Percentiles rank a stretch among this genome's conserved stretches.
Evolutionary conservation across 2,329 filamentous ascomycete genomes (phyloP).

Genomic region (Curvularia spicifera): DNA sequence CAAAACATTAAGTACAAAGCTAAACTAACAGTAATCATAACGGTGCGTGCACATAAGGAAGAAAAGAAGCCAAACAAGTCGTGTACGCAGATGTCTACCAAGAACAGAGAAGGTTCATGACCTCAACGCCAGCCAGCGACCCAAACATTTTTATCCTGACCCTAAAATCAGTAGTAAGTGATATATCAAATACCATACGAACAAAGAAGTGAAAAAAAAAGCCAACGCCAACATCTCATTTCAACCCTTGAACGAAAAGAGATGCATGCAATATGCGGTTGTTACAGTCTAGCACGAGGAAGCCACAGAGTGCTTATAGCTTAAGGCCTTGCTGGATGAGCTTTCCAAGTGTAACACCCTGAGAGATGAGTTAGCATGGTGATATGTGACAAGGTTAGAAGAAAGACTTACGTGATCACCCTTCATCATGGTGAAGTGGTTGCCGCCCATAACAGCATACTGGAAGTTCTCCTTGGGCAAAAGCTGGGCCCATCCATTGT

Average conservation of each 20-base stretch:
- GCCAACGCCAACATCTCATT: slow-evolving; percentile 41
- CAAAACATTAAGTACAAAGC: slow-evolving; percentile 19
- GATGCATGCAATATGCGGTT: slow-evolving; percentile 37
- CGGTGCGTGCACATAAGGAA: slow-evolving; percentile 13
- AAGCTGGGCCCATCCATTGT: slow-evolving; percentile 73
- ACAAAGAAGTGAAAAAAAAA: slow-evolving; percentile 15
- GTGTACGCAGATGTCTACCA: slow-evolving; percentile 5
- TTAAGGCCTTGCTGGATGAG: slow-evolving; percentile 54
- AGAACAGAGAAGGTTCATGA: slow-evolving; percentile 5
- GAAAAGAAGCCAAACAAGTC: slow-evolving; percentile 9
- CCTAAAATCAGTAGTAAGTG: background rate
- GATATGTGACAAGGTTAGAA: background rate
- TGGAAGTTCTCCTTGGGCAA: slow-evolving; percentile 67
- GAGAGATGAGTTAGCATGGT: slow-evolving; percentile 30
- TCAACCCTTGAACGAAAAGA: slow-evolving; percentile 44
- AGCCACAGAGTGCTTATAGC: slow-evolving; percentile 27
- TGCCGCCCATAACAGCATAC: slow-evolving; percentile 71
- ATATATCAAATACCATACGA: slow-evolving; percentile 20
- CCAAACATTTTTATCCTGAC: background rate
- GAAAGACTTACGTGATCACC: slow-evolving; percentile 57
- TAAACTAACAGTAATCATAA: slow-evolving; percentile 10
- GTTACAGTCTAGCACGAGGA: slow-evolving; percentile 19
- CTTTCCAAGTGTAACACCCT: slow-evolving; percentile 51
- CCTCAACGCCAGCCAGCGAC: slow-evolving; percentile 7
- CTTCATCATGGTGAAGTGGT: slow-evolving; percentile 81